Percentiles rank a stretch among this genome's conserved stretches.
Evolutionary conservation across 164 flowering plant species (phyloP).

Genomic region (Cinnamomum micranthum): DNA sequence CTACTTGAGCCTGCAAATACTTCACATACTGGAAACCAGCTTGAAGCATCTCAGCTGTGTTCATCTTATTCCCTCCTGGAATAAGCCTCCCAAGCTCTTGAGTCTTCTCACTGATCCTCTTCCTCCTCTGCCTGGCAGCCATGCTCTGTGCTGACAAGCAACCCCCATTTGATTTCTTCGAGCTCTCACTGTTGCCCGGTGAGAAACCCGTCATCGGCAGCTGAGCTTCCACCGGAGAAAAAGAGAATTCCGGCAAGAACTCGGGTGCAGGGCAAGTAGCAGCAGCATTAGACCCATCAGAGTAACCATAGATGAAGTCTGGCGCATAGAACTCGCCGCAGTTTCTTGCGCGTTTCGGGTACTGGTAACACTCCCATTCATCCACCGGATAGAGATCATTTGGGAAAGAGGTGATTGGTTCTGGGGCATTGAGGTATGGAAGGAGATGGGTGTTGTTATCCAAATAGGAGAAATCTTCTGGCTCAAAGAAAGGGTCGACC

Average conservation of each 20-base stretch:
- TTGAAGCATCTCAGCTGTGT: slow-evolving; percentile 87
- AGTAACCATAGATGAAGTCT: not conserved
- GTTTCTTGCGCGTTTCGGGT: slow-evolving; percentile 12
- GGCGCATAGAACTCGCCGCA: not conserved
- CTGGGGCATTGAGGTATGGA: slow-evolving; percentile 2
- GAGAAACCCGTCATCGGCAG: slow-evolving; percentile 1
- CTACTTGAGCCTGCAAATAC: slow-evolving; percentile 71
- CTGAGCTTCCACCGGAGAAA: not conserved
- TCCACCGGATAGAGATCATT: slow-evolving; percentile 3
- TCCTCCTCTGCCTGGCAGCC: slow-evolving; percentile 82
- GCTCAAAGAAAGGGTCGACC: slow-evolving; percentile 8
- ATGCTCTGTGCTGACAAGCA: slow-evolving; percentile 62
- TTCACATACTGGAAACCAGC: slow-evolving; percentile 72
- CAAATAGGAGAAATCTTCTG: slow-evolving; percentile 2
- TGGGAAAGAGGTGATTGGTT: not conserved
- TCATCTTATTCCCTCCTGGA: slow-evolving; percentile 78
- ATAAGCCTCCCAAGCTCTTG: slow-evolving; percentile 77
- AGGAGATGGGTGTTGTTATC: slow-evolving; percentile 3
- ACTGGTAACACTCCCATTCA: slow-evolving; percentile 1
- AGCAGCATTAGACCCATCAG: not conserved
- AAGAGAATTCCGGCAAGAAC: not conserved
- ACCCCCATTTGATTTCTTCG: slow-evolving; percentile 5
- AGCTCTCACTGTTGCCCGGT: not conserved
- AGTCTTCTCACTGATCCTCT: slow-evolving; percentile 84
- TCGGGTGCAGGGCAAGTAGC: not conserved